Evolutionary conservation across 2,329 filamentous ascomycete genomes (phyloP).

Genomic region (Pseudocercospora macadamiae): DNA sequence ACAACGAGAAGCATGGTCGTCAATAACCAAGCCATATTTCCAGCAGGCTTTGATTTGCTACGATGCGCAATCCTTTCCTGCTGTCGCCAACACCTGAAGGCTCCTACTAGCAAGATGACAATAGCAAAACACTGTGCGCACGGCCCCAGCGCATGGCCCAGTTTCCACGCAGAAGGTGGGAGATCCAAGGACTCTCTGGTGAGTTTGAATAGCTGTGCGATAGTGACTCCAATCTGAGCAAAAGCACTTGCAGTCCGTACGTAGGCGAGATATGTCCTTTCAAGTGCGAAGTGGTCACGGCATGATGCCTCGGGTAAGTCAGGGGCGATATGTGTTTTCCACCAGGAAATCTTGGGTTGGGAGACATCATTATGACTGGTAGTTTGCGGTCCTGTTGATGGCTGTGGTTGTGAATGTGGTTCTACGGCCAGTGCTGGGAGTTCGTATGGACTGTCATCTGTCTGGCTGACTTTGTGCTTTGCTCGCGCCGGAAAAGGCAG

Average conservation of each 20-base stretch:
- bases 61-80: neutral
- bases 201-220: slow-evolving; percentile 1
- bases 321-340: neutral
- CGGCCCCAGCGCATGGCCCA: neutral
- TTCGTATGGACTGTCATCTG: neutral
- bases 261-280: neutral
- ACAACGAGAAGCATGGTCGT: neutral
- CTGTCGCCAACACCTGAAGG: neutral
- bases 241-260: neutral
- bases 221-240: neutral
- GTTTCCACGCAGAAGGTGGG: neutral
- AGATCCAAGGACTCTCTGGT: neutral
- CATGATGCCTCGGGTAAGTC: neutral
- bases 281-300: neutral
- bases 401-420: neutral
- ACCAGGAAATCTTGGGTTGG: too few relatives aligned
- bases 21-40: neutral
- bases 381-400: neutral
- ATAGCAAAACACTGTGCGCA: neutral
- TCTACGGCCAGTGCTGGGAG: neutral
- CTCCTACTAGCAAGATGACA: neutral
- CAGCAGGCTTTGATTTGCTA: neutral
- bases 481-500: neutral
- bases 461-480: neutral
- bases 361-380: too few relatives aligned